Conservation (phyloP, 2,329 filamentous ascomycete genomes). For the Diaporthe aspalathi region DNA sequence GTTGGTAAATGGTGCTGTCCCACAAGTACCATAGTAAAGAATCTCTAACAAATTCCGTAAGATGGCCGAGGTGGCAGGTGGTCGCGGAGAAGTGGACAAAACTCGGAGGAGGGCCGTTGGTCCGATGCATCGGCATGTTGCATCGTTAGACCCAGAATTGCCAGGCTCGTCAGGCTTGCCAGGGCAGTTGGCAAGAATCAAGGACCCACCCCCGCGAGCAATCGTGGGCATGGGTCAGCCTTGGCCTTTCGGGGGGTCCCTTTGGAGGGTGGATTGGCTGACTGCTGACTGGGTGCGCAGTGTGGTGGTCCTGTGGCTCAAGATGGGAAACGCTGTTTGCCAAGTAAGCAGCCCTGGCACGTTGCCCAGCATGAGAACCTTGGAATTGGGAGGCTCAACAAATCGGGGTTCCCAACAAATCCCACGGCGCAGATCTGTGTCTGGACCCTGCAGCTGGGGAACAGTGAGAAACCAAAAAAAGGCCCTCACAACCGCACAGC, state of each 20-base stretch:
- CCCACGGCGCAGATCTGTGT: constrained; percentile 27
- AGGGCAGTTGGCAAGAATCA: background rate
- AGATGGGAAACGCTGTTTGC: constrained; percentile 9
- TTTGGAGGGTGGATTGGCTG: background rate
- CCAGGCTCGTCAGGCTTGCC: too few species aligned
- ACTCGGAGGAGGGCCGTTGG: constrained; percentile 23
- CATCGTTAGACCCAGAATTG: background rate
- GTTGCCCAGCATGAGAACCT: constrained; percentile 8
- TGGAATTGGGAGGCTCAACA: constrained; percentile 37
- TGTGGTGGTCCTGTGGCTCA: background rate
- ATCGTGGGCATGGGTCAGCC: background rate
- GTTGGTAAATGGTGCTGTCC: background rate
- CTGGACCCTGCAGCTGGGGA: constrained; percentile 24
- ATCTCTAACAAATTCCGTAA: constrained; percentile 16
- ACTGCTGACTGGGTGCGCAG: background rate
- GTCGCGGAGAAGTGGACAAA: constrained; percentile 29
- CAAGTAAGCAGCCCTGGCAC: constrained; percentile 5
- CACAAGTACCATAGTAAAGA: background rate
- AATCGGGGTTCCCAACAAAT: constrained; percentile 39
- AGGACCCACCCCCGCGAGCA: constrained; percentile 21
- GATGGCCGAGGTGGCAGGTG: constrained; percentile 20
- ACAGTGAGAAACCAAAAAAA: background rate
- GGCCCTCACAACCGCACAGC: background rate
- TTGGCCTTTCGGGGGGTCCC: constrained; percentile 2
- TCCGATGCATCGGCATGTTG: background rate